Evolutionary conservation across 441 rosid species (phyloP).

Genomic region (Manihot esculenta): DNA sequence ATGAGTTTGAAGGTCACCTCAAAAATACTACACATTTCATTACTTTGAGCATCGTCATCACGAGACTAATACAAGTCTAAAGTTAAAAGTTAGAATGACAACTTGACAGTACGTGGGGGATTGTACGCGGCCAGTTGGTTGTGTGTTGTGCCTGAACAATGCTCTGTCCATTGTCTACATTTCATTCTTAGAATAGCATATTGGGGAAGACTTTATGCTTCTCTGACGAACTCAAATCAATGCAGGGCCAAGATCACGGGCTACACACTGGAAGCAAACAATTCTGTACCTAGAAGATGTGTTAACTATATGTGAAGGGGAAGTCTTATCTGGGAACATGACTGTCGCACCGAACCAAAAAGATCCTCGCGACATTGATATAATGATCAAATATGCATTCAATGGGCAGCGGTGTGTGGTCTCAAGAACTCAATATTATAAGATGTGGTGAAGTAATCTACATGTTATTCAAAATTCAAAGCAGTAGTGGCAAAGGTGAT

Average conservation of each 20-base stretch:
- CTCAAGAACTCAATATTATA: conserved; percentile 73
- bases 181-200: not conserved
- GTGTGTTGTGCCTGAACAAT: no score
- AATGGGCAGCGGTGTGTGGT: conserved; percentile 59
- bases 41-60: no score
- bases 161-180: not conserved
- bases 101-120: not conserved
- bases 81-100: not conserved
- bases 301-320: conserved; percentile 88
- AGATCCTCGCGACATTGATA: conserved; percentile 93
- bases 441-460: conserved; percentile 58
- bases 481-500: not conserved
- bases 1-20: no score
- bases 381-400: conserved; percentile 70
- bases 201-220: not conserved
- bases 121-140: not conserved
- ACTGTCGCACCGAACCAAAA: conserved; percentile 82
- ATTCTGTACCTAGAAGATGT: conserved; percentile 91
- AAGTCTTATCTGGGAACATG: conserved; percentile 80
- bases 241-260: conserved; percentile 66
- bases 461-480: not conserved
- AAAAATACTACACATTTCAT: no score
- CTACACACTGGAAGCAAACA: conserved; percentile 98
- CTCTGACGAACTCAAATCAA: conserved; percentile 11
- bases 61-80: no score